These are phyloP conservation scores for Cylindrotheca closterium DNA, from an alignment of 108 stramenopile species.

Conservation along the genomic window DNA sequence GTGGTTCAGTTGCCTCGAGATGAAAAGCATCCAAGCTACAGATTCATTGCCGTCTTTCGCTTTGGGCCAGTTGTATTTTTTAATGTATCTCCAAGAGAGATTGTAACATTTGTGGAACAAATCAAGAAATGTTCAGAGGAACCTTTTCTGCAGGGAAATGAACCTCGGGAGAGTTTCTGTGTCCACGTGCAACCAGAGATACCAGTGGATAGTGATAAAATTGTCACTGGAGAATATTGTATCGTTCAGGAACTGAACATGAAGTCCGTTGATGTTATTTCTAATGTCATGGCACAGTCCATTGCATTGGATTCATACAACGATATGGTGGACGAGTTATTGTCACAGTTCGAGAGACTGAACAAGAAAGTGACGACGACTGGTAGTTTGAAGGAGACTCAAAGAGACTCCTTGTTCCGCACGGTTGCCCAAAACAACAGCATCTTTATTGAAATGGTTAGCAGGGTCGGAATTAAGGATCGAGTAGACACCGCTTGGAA, in stretches of 20 bases:
- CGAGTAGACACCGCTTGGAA: slow-evolving; percentile 91
- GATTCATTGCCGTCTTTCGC: slow-evolving; percentile 85
- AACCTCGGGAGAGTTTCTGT: slow-evolving; percentile 84
- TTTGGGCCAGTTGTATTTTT: slow-evolving; percentile 92
- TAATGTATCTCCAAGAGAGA: slow-evolving; percentile 74
- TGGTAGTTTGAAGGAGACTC: slow-evolving; percentile 57
- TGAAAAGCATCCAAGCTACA: slow-evolving; percentile 29
- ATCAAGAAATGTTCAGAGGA: slow-evolving; percentile 65
- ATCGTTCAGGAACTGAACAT: slow-evolving; percentile 83
- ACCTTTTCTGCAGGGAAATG: slow-evolving; percentile 68
- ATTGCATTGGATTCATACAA: slow-evolving; percentile 91
- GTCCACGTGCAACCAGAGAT: slow-evolving; percentile 62
- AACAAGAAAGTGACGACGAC: slow-evolving; percentile 78
- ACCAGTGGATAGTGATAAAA: slow-evolving; percentile 33
- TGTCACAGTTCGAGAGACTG: slow-evolving; percentile 74
- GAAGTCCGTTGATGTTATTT: slow-evolving; percentile 89
- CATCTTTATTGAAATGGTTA: slow-evolving; percentile 89
- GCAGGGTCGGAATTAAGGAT: slow-evolving; percentile 89
- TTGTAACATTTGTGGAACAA: slow-evolving; percentile 50
- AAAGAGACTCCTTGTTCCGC: slow-evolving; percentile 71
- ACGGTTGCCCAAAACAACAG: slow-evolving; percentile 87
- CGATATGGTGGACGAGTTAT: slow-evolving; percentile 84
- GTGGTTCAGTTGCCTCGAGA: slow-evolving; percentile 31
- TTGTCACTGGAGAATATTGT: slow-evolving; percentile 77
- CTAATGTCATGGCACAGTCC: slow-evolving; percentile 88